Base-by-base conservation (phyloP, 768 basidiomycete genomes). In the Pisolithus albus region DNA sequence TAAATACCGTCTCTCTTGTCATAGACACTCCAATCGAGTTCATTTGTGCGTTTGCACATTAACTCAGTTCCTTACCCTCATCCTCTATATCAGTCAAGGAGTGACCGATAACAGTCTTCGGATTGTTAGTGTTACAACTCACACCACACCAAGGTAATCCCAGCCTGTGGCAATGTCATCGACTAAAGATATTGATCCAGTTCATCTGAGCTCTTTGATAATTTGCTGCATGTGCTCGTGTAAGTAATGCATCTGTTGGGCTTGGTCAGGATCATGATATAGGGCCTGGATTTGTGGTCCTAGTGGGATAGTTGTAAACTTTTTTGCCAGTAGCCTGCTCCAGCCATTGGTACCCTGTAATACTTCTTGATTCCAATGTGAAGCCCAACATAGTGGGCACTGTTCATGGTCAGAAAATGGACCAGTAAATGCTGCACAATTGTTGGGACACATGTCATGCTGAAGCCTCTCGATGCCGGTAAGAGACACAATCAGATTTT, bases 241-340 rank as follows among this genome's bases (percentile, higher is more conserved):
- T 5, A 55, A 30, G 30, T 56, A 52, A 16, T 18, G 7, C 42
- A 56, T 45, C 7, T 52, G 9, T 7, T 23, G n/a, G 11, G 51
- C 50, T 10, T 15, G 26, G 13, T 52, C 41, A 10, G 46, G 47
- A 24, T 45, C 37, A 0, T 65, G 58, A 18, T 66, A 63, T 7
- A 72, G 57, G 74, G 21, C 74, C 52, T 76, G 74, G 5, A 60
- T 26, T 51, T 59, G 57, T 5, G 57, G 61, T 10, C 57, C 61
- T 16, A 62, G 34, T 7, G 60, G 60, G 21, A 59, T 52, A 10
- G 57, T 62, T 18, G 36, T 32, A 38, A 61, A 61, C 6, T 48
- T 16, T n/a, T 47, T 49, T 5, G 32, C 37, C 1, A 55, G 46
- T 15, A 51, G 47, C 49, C 58, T 61, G 3, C 7, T 16, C 7